These are phyloP conservation scores for Arxiozyma slooffiae DNA, from an alignment of 1,139 yeast genomes.

Conservation along the genomic window DNA sequence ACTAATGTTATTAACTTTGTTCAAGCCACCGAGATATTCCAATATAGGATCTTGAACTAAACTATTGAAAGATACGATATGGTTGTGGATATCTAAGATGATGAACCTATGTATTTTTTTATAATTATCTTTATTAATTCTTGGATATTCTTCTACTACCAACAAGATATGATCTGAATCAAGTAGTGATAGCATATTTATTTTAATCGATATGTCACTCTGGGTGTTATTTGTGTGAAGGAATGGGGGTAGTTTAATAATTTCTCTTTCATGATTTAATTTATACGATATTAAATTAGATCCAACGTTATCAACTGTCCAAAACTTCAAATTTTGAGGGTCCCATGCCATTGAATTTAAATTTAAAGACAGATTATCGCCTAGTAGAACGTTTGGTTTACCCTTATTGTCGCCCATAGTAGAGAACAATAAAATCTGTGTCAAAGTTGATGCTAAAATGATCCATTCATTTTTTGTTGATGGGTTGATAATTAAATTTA, in stretches of 20 bases:
- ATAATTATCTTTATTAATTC: constrained; percentile 23
- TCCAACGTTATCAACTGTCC: constrained; percentile 10
- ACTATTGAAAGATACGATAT: constrained; percentile 60
- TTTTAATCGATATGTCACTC: constrained; percentile 34
- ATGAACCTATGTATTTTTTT: constrained; percentile 42
- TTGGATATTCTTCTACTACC: constrained; percentile 22
- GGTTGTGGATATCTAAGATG: constrained; percentile 58
- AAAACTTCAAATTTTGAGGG: constrained; percentile 13
- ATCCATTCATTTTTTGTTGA: constrained; percentile 2
- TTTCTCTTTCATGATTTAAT: constrained; percentile 44
- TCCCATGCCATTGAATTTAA: constrained; percentile 51
- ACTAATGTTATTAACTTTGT: neutral
- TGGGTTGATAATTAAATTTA: constrained; percentile 30
- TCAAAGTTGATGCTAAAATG: constrained; percentile 35
- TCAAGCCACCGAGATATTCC: constrained; percentile 39
- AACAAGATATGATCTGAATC: constrained; percentile 38
- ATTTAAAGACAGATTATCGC: constrained; percentile 57
- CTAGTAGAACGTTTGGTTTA: constrained; percentile 53
- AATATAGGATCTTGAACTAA: constrained; percentile 56
- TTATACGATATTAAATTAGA: constrained; percentile 21
- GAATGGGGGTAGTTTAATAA: constrained; percentile 38
- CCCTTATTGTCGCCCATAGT: constrained; percentile 75
- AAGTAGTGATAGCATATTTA: constrained; percentile 40
- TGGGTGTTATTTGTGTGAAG: constrained; percentile 28
- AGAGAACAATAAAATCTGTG: constrained; percentile 59